Evolutionary conservation across 2,329 filamentous ascomycete species (phyloP), one percentile per base, ranked within the genome.

Genomic region (Lachnellula willkommii): DNA sequence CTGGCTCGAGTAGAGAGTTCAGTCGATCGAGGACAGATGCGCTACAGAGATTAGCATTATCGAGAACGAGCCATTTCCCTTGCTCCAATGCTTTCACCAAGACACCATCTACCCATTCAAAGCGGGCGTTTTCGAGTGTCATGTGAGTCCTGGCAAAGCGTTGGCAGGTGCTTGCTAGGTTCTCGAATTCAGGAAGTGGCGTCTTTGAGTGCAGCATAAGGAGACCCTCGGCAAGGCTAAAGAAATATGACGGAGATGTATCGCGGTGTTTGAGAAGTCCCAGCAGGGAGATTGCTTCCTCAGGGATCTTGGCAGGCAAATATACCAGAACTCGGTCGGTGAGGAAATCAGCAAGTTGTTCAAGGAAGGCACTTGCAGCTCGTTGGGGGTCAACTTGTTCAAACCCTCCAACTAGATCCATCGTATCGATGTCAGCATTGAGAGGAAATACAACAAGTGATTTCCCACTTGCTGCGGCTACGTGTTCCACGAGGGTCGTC

Each of bases 1-100:
- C 87, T 0, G 91, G 92, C 69, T 99, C 94, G 7, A 97, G 85
- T 8, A 99, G 76, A 0, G 94, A 97, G 70, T 99, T 99, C 51
- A 99, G 76, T 59, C 95, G 83, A 72, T 99, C 94, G 9, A 99
- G 80, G 1, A 99, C 94, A 6, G 93, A 96, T 24, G 93, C 88
- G 66, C 88, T 96, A 74, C 95, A 99, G 55, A 99, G 80, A 67
- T 99, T 99, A 58, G 95, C 94, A 71, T 99, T 96, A 72, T 99
- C 94, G 22, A 99, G 83, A 11, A 99, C 86, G 17, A 99, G 78
- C 94, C 94, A 99, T 58, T 91, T 82, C 14, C 94, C 94, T 63
- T 87, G 78, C 67, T 95, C 81, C 11, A 97, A 77, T 43, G 94
- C 93, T 65, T 91, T 87, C 48, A 97, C 87, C 45, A 99, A 85